Percentiles rank a stretch among this genome's conserved stretches.
These are phyloP conservation scores for Schizothecium vesticola DNA, from an alignment of 495 filamentous ascomycete genomes.

Conservation along the genomic window DNA sequence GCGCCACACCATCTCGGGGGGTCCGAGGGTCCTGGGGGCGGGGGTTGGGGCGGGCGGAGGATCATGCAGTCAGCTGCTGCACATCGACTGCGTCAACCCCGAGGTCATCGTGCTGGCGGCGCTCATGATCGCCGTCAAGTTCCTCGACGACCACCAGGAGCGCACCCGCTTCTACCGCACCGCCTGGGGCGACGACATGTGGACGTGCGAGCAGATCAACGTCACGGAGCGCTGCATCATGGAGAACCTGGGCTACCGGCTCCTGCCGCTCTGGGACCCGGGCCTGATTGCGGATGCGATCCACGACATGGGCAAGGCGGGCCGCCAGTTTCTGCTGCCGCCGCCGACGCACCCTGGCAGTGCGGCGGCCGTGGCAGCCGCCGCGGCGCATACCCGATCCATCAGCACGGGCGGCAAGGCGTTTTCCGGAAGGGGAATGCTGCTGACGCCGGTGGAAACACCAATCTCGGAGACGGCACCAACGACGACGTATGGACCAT, in stretches of 20 bases:
- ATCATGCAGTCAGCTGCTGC: conserved; percentile 27
- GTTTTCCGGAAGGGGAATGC: conserved; percentile 32
- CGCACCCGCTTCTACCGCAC: conserved; percentile 39
- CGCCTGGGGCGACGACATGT: conserved; percentile 43
- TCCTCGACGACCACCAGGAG: conserved; percentile 45
- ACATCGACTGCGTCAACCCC: conserved; percentile 50
- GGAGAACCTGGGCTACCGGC: conserved; percentile 48
- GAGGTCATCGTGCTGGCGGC: conserved; percentile 48
- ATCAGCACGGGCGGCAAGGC: conserved; percentile 23
- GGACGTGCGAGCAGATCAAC: conserved; percentile 51
- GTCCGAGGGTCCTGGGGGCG: conserved; percentile 15
- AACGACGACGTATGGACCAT: neutral
- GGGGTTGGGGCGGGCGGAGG: neutral
- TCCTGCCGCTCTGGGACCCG: conserved; percentile 46
- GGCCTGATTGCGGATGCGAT: conserved; percentile 43
- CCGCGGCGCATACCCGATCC: conserved; percentile 17
- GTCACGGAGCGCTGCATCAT: conserved; percentile 50
- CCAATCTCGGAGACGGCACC: conserved; percentile 30
- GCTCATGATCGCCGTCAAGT: conserved; percentile 49
- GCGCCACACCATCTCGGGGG: conserved; percentile 43
- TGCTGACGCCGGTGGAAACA: conserved; percentile 38
- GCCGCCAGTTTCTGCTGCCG: conserved; percentile 28
- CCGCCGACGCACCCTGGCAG: neutral
- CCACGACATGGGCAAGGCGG: conserved; percentile 51
- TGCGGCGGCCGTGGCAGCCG: neutral